phyloP scores from a whole-genome alignment of 768 basidiomycete species.

The Boletus pseudopeckii region DNA sequence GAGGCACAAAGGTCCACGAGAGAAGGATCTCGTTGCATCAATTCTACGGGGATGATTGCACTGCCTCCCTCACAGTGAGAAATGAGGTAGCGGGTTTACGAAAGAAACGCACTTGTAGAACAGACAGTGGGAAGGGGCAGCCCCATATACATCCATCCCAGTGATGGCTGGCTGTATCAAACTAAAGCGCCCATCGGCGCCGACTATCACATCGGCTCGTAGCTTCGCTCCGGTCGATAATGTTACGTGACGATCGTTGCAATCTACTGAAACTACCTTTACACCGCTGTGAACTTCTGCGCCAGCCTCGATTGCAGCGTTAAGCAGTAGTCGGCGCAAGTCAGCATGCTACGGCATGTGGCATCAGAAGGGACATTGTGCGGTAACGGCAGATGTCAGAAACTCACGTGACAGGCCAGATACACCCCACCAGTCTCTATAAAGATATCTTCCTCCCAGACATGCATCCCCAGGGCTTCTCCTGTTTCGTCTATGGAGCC shows the following conservation, averaged over 20 bases:
- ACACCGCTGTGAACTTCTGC: conserved; percentile 44
- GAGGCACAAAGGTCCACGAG: conserved; percentile 32
- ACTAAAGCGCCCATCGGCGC: conserved; percentile 56
- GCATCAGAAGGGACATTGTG: background rate
- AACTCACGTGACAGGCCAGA: conserved; percentile 45
- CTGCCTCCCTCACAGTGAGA: conserved; percentile 23
- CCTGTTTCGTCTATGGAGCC: conserved; percentile 41
- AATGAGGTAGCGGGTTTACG: background rate
- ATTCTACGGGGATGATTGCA: conserved; percentile 38
- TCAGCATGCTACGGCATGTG: conserved; percentile 44
- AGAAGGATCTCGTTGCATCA: conserved; percentile 40
- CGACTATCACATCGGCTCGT: conserved; percentile 52
- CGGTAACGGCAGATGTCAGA: background rate
- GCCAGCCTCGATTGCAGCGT: conserved; percentile 45
- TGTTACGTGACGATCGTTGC: conserved; percentile 33
- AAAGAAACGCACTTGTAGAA: conserved; percentile 43
- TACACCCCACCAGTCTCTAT: conserved; percentile 48
- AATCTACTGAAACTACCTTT: conserved; percentile 36
- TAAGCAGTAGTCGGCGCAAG: conserved; percentile 45
- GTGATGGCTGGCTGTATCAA: conserved; percentile 35
- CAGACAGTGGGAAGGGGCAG: conserved; percentile 26
- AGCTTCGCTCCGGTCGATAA: conserved; percentile 42
- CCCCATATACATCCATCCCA: conserved; percentile 29
- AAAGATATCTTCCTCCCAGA: conserved; percentile 47
- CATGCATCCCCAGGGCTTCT: conserved; percentile 41